These are phyloP conservation scores for Salix arbutifolia DNA, from an alignment of 345 rosid genomes.

Conservation along the genomic window DNA sequence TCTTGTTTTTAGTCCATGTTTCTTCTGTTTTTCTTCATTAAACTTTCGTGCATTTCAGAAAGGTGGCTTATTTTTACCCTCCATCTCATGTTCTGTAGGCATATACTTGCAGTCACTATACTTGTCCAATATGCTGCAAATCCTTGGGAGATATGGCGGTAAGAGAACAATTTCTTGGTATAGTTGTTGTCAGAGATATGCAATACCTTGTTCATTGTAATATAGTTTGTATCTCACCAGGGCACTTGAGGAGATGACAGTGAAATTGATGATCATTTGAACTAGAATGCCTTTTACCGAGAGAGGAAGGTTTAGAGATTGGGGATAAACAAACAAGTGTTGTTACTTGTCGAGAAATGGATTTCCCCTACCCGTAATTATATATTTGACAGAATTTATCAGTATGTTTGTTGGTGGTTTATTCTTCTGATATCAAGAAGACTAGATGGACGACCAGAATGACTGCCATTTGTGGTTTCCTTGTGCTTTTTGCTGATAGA, in stretches of 20 bases:
- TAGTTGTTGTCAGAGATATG: neutral
- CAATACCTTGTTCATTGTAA: neutral
- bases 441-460: neutral
- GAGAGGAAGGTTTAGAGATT: neutral
- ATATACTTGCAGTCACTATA: slow-evolving; percentile 89
- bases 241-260: neutral
- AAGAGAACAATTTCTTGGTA: slow-evolving; percentile 18
- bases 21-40: neutral
- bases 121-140: slow-evolving; percentile 90
- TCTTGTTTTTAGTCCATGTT: slow-evolving; percentile 1
- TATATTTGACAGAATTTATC: too few species aligned
- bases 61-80: neutral
- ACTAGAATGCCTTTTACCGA: neutral
- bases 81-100: slow-evolving; percentile 40
- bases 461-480: too few species aligned
- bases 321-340: neutral
- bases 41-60: neutral
- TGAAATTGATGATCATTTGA: neutral
- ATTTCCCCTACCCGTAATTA: too few species aligned
- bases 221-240: neutral
- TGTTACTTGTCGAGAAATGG: too few species aligned
- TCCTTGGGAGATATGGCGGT: slow-evolving; percentile 97
- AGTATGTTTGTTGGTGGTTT: neutral
- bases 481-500: too few species aligned
- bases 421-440: neutral